Base-by-base conservation (phyloP, 2,329 filamentous ascomycete genomes). In the Claviceps quebecensis region DNA sequence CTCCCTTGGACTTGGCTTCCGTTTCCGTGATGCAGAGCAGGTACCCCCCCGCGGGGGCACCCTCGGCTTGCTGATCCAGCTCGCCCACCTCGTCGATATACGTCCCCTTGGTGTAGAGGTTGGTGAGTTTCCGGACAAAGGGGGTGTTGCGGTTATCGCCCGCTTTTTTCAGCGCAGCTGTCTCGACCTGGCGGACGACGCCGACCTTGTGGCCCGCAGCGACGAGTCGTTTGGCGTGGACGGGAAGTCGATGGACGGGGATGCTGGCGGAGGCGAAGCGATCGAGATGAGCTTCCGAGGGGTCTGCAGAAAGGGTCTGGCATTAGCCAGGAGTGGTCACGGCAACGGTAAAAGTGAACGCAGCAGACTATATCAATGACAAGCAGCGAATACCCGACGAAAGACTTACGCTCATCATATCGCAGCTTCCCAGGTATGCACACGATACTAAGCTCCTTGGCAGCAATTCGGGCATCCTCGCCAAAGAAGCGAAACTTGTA, bases 401-500 rank as follows among this genome's bases (percentile, higher is more conserved):
- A 16, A 1, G 7, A 71, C 77, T 61, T 68, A 83, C 78, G 88
- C 64, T 97, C 91, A 63, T 98, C 91, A 61, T 90, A 98, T 61
- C 91, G 79, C 66, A 91, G 81, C 63, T 96, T 97, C 38, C 93
- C 93, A 0, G 93, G 91, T 59, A 98, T 96, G 65, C 93, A 98
- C 40, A 98, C 86, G 58, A 98, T 96, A 54, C 88, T 86, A 47
- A 98, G 74, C 64, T 91, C 88, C 65, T 91, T 95, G 13, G 90
- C 87, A 4, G 91, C 93, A 50, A 81, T 79, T 50, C 89, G 80
- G 8, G 93, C 93, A 70, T 98, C 93, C 61, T 97, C 91, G 11
- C 93, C 93, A 63, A 95, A 95, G 71, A 98, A 95, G 37, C 86
- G 83, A 69, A 95, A 98, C 65, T 98, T 98, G 71, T 98, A 98